Evolutionary conservation across 352 stramenopile species (phyloP).

Genomic region (Plasmopara halstedii): DNA sequence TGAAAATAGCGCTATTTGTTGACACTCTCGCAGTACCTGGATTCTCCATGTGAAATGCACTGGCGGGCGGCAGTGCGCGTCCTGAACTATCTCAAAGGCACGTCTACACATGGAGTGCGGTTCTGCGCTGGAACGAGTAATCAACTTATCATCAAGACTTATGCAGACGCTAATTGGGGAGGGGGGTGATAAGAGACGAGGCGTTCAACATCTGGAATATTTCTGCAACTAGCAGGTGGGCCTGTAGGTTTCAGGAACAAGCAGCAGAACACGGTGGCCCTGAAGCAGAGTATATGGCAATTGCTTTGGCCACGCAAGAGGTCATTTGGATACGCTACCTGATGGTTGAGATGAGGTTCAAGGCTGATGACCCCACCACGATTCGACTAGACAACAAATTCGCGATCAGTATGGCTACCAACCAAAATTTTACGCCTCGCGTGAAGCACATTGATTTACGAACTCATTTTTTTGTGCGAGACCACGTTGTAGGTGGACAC

Average conservation of each 20-base stretch:
- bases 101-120: too few species aligned
- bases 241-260: slow-evolving; percentile 2
- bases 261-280: background rate
- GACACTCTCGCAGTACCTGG: background rate
- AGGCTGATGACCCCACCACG: too few species aligned
- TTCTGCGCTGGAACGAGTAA: too few species aligned
- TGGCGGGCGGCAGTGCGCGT: too few species aligned
- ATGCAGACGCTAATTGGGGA: background rate
- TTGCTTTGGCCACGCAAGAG: background rate
- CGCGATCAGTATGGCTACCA: too few species aligned
- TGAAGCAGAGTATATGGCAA: slow-evolving; percentile 4
- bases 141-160: background rate
- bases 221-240: background rate
- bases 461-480: too few species aligned
- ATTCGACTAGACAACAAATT: too few species aligned
- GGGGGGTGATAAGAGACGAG: background rate
- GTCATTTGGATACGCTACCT: background rate
- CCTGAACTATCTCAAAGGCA: too few species aligned
- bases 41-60: background rate
- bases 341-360: too few species aligned
- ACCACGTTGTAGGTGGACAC: too few species aligned
- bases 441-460: too few species aligned
- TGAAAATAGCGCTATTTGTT: background rate
- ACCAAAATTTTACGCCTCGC: too few species aligned
- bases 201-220: slow-evolving; percentile 3